Evolutionary conservation across 106 monocot species (phyloP).

Genomic region (Amphibolis antarctica): DNA sequence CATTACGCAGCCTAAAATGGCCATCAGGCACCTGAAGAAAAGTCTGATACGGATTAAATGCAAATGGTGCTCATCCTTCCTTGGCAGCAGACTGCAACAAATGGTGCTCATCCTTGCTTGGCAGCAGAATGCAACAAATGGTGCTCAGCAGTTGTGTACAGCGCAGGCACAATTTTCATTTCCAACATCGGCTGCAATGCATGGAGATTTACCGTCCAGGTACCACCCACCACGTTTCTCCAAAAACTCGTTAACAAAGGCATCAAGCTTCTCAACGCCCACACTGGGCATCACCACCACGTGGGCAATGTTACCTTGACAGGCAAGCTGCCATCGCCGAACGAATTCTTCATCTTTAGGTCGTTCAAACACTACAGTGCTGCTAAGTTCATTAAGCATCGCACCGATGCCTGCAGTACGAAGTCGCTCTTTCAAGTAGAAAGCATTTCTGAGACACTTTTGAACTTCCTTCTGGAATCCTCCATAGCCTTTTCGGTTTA

Average conservation of each 20-base stretch:
- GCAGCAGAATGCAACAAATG: no score
- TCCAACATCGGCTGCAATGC: constrained; percentile 51
- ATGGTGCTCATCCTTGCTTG: no score
- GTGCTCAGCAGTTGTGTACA: constrained; percentile 30
- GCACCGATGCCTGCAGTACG: constrained; percentile 56
- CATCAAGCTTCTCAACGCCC: constrained; percentile 67
- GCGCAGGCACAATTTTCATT: constrained; percentile 55
- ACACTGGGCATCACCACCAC: constrained; percentile 97
- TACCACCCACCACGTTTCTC: constrained; percentile 40
- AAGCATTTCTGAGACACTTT: constrained; percentile 82
- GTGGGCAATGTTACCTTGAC: constrained; percentile 79
- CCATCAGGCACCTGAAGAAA: no score
- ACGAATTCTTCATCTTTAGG: constrained; percentile 75
- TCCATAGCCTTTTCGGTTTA: constrained; percentile 71
- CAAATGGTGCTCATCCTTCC: no score
- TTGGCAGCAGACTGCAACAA: no score
- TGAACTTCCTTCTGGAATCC: constrained; percentile 79
- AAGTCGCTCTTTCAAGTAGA: constrained; percentile 67
- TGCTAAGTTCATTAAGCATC: constrained; percentile 96
- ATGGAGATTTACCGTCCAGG: constrained; percentile 36
- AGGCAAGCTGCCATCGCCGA: constrained; percentile 81
- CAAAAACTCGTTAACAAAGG: constrained; percentile 56
- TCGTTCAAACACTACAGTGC: constrained; percentile 92
- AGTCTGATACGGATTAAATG: no score
- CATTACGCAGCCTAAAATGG: no score